A percentile compares a stretch with the other conserved stretches of the same genome.
Conservation (phyloP, 192 early-diverging fungal genomes). For the Geranomyces michiganensis region DNA sequence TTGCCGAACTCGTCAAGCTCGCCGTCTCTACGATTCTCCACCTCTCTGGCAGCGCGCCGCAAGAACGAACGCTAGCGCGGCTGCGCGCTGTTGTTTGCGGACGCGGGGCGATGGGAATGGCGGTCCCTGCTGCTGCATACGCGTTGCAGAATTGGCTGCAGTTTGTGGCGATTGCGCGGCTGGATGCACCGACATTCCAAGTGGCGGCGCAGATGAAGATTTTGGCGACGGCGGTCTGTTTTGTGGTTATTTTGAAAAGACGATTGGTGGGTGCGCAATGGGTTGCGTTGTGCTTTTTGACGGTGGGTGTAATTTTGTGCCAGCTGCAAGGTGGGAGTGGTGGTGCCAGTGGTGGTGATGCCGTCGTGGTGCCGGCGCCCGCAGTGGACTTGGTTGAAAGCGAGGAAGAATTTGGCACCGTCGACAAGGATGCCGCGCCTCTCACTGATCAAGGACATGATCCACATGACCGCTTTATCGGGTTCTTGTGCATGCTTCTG, state of each 20-base stretch:
- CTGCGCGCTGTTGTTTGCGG: not conserved
- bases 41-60: not conserved
- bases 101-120: conserved; percentile 6
- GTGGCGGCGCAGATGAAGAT: conserved; percentile 19
- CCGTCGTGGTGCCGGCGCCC: too few relatives aligned
- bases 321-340: conserved; percentile 1
- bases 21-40: not conserved
- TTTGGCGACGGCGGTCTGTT: conserved; percentile 19
- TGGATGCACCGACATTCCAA: conserved; percentile 13
- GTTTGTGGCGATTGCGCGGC: conserved; percentile 4
- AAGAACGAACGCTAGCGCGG: not conserved
- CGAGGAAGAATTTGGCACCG: not conserved
- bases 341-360: too few relatives aligned
- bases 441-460: not conserved
- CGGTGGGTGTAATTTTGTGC: conserved; percentile 3
- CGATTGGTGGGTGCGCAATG: conserved; percentile 3
- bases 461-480: not conserved
- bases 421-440: not conserved
- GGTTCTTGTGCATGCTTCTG: conserved; percentile 6
- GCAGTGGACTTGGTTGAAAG: not conserved
- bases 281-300: not conserved
- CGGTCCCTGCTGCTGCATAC: conserved; percentile 1
- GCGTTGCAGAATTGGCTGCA: conserved; percentile 20
- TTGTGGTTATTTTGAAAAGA: conserved; percentile 8
- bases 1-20: conserved; percentile 10